Evolutionary conservation across 1,284 basidiomycete genomes (phyloP), one percentile per base, ranked within the genome.

Genomic region (Phellopilus nigrolimitatus): DNA sequence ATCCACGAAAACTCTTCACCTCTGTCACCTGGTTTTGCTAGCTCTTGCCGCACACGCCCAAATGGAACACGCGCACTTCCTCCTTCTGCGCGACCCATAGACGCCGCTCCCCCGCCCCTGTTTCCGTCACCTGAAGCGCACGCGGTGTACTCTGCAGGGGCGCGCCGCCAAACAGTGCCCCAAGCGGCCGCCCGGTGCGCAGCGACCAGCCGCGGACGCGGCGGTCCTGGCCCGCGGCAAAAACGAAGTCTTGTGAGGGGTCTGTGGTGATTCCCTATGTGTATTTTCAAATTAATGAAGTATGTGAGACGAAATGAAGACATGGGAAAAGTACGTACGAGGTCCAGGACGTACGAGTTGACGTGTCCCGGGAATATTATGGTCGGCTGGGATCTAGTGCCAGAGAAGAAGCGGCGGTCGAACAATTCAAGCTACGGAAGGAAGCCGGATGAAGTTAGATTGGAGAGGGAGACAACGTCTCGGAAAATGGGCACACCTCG

Each of bases 221-320:
- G 58, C 73, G 60, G 70, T 84, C 79, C 62, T 82, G 74, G 3
- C 88, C 88, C 0, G 82, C 83, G 3, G 81, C 81, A 59, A 91
- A 91, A 12, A 93, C 60, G 56, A 85, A 81, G 42, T 82, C 73
- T 51, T 86, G 75, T 2, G 67, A 65, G 0, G 78, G 73, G 55
- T 87, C 84, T 9, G 78, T 62, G 0, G 74, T 67, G 13, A 86
- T 68, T 7, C 85, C 84, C 85, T 88, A 39, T 42, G 47, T 8
- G 24, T 37, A 30, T 28, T 10, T n/a, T n/a, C 44, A 44, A 40
- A 47, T 38, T 10, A 36, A 17, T 27, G 3, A 3, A 9, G 8
- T 47, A 30, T 27, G 30, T 41, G 37, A 33, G 15, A 45, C 27
- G 62, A 34, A 34, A 38, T 17, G 17, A 0, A 24, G 24, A 21